Conservation (phyloP, 768 basidiomycete genomes). For the Trametes villosa region DNA sequence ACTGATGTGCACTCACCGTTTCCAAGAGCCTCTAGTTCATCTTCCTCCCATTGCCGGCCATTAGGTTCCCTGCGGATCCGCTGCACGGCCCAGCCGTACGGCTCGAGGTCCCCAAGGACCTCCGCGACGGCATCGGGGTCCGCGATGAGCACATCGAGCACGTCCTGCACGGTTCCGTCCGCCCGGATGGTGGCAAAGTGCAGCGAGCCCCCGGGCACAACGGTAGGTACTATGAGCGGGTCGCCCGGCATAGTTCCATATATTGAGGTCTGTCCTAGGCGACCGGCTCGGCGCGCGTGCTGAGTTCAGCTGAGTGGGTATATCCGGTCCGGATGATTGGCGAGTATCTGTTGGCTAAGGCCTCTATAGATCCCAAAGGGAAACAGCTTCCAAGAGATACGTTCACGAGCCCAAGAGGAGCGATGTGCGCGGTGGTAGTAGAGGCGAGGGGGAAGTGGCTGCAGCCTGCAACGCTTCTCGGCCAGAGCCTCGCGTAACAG, state of each 20-base stretch:
- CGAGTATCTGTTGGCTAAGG: no score
- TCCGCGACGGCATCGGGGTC: constrained; percentile 56
- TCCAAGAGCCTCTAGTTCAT: constrained; percentile 65
- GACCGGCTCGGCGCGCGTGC: constrained; percentile 15
- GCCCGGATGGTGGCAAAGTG: constrained; percentile 63
- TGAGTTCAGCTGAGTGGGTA: neutral
- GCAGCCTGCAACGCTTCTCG: constrained; percentile 18
- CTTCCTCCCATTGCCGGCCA: constrained; percentile 73
- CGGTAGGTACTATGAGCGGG: constrained; percentile 58
- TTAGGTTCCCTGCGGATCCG: constrained; percentile 57
- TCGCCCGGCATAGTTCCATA: constrained; percentile 45
- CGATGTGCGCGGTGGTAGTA: neutral
- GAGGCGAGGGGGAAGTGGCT: constrained; percentile 14
- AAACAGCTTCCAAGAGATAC: neutral
- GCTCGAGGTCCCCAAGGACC: constrained; percentile 58
- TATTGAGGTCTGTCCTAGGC: constrained; percentile 9
- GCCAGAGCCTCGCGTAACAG: constrained; percentile 11
- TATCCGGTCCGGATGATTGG: neutral
- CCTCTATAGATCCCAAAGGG: neutral
- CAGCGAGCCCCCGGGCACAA: constrained; percentile 60
- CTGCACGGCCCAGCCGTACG: constrained; percentile 73
- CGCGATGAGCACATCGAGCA: constrained; percentile 54
- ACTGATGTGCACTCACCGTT: constrained; percentile 51
- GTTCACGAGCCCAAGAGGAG: neutral
- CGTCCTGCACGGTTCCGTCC: constrained; percentile 61